Percentiles rank a stretch among this genome's conserved stretches.
phyloP scores from a whole-genome alignment of 2,329 filamentous ascomycete genomes.

The Domatiomyces globalis region DNA sequence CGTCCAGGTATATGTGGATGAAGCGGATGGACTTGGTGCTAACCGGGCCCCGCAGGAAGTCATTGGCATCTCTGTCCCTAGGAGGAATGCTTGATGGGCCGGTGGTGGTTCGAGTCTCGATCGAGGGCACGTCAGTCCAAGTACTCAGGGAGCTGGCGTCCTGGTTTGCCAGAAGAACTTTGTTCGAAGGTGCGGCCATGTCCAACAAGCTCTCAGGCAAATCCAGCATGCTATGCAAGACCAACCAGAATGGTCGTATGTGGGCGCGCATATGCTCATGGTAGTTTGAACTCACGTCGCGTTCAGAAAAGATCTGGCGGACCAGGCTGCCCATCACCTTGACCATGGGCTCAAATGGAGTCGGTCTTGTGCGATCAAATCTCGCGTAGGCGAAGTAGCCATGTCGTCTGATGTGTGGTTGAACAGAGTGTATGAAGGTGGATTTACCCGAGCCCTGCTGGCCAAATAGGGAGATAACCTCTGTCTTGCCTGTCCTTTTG shows the following conservation, averaged over 20 bases:
- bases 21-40: constrained; percentile 49
- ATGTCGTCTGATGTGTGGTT: constrained; percentile 40
- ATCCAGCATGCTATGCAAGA: constrained; percentile 44
- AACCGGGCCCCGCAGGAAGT: constrained; percentile 26
- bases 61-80: constrained; percentile 15
- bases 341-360: constrained; percentile 48
- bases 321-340: constrained; percentile 47
- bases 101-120: constrained; percentile 4
- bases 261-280: constrained; percentile 44
- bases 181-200: constrained; percentile 26
- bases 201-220: constrained; percentile 50
- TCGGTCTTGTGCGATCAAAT: constrained; percentile 44
- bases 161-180: constrained; percentile 12
- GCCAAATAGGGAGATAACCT: constrained; percentile 45
- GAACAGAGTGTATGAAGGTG: constrained; percentile 44
- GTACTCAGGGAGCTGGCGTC: constrained; percentile 11
- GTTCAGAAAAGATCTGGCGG: constrained; percentile 51
- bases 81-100: background rate
- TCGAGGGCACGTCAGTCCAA: constrained; percentile 12
- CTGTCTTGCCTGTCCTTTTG: constrained; percentile 42
- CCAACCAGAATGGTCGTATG: constrained; percentile 43
- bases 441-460: constrained; percentile 47
- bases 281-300: constrained; percentile 47
- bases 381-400: constrained; percentile 48
- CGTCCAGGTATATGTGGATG: constrained; percentile 77